Evolutionary conservation across 2,329 filamentous ascomycete species (phyloP).

Genomic region (Sporothrix protearum): DNA sequence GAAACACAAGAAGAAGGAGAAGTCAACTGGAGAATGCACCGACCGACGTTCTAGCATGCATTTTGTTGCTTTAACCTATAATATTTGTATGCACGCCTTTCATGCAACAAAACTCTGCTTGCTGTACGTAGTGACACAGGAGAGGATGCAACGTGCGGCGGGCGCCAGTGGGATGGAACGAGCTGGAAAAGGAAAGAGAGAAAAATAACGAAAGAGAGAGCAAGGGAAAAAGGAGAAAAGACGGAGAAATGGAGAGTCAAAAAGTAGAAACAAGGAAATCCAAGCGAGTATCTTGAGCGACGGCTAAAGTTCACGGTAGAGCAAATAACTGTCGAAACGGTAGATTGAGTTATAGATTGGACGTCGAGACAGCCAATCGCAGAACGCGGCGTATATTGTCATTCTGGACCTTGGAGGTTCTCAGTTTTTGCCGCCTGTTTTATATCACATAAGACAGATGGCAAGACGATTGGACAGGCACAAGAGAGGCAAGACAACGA

Average conservation of each 20-base stretch:
- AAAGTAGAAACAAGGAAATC: background rate
- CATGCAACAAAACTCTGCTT: background rate
- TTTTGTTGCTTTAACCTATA: background rate
- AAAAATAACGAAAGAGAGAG: background rate
- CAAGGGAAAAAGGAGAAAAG: background rate
- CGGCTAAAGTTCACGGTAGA: background rate
- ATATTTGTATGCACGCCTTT: background rate
- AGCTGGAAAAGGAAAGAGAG: background rate
- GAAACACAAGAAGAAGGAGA: too few relatives aligned
- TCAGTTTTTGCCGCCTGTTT: background rate
- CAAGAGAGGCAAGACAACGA: too few relatives aligned
- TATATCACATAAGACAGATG: background rate
- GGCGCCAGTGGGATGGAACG: background rate
- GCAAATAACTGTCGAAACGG: background rate
- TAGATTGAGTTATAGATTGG: background rate
- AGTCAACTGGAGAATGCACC: background rate
- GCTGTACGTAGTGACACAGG: background rate
- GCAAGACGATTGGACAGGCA: too few relatives aligned
- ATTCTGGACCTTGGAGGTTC: too few relatives aligned
- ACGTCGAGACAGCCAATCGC: background rate
- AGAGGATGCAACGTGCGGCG: conserved; percentile 9
- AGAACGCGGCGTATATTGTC: background rate
- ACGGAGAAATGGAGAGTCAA: background rate
- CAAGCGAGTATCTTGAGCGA: background rate
- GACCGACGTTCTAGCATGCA: background rate